Conservation (phyloP, 257 asterid species). For the Ilex asprella region DNA sequence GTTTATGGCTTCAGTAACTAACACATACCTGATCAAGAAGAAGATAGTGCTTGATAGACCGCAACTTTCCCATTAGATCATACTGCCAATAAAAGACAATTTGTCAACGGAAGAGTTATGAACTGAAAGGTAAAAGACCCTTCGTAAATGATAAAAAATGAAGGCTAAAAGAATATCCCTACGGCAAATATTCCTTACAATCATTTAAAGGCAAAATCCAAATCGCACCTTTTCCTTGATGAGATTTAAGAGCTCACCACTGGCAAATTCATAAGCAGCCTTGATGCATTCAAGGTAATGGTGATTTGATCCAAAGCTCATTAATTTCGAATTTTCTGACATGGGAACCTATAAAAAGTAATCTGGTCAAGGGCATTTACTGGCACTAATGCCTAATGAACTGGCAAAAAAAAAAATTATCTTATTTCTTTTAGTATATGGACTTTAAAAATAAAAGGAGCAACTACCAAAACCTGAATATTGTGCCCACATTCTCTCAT, state of each 20-base stretch:
- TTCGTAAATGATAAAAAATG: not conserved
- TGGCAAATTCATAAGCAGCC: conserved; percentile 92
- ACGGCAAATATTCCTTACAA: not conserved
- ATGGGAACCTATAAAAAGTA: conserved; percentile 65
- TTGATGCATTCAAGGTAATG: conserved; percentile 91
- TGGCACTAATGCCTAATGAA: conserved; percentile 12
- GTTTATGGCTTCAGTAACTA: conserved; percentile 2
- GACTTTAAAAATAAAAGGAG: conserved; percentile 5
- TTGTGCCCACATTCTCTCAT: conserved; percentile 97
- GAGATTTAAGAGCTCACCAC: conserved; percentile 90
- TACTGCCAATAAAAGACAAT: conserved; percentile 50
- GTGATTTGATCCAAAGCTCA: conserved; percentile 79
- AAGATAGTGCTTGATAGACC: conserved; percentile 96
- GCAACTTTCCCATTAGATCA: conserved; percentile 91
- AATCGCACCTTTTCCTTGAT: conserved; percentile 78
- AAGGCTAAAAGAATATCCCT: conserved; percentile 5
- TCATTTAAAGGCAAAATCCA: not conserved
- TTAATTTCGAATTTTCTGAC: conserved; percentile 75
- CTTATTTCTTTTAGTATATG: conserved; percentile 1
- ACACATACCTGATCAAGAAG: conserved; percentile 97
- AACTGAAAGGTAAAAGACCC: conserved; percentile 11
- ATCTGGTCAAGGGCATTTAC: conserved; percentile 29
- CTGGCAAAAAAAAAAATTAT: conserved; percentile 5
- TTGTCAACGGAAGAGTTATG: conserved; percentile 15
- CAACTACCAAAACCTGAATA: conserved; percentile 55